Conservation (phyloP, 495 filamentous ascomycete species). For the Lindgomyces ingoldianus region DNA sequence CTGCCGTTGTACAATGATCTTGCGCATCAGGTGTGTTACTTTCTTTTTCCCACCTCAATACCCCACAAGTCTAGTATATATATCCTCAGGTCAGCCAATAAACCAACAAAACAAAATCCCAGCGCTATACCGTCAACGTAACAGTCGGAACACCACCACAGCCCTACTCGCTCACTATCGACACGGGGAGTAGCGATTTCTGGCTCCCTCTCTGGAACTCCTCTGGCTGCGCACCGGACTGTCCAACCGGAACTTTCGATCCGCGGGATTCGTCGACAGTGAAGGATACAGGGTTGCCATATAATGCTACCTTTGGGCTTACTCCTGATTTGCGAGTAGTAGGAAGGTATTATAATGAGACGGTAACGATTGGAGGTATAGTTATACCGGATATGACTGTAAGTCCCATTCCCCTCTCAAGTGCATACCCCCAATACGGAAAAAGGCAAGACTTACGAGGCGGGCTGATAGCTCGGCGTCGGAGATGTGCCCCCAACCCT, state of each 20-base stretch:
- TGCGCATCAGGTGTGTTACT: too few relatives aligned
- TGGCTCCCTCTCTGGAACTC: not conserved
- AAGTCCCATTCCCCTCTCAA: not conserved
- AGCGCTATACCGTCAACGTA: constrained; percentile 5
- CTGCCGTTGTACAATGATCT: too few relatives aligned
- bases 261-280: not conserved
- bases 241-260: constrained; percentile 5
- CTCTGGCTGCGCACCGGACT: constrained; percentile 8
- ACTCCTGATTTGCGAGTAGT: not conserved
- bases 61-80: too few relatives aligned
- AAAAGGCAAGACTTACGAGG: not conserved
- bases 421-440: not conserved
- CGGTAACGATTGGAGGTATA: not conserved
- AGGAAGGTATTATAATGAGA: constrained; percentile 13
- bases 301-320: constrained; percentile 5
- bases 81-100: too few relatives aligned
- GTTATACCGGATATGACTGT: not conserved
- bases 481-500: not conserved
- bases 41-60: too few relatives aligned
- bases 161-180: not conserved
- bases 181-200: constrained; percentile 4
- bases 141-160: constrained; percentile 7
- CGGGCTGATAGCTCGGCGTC: not conserved
- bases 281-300: not conserved
- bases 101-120: too few relatives aligned